Base-by-base conservation (phyloP, 768 basidiomycete genomes). In the Collybia sordida region DNA sequence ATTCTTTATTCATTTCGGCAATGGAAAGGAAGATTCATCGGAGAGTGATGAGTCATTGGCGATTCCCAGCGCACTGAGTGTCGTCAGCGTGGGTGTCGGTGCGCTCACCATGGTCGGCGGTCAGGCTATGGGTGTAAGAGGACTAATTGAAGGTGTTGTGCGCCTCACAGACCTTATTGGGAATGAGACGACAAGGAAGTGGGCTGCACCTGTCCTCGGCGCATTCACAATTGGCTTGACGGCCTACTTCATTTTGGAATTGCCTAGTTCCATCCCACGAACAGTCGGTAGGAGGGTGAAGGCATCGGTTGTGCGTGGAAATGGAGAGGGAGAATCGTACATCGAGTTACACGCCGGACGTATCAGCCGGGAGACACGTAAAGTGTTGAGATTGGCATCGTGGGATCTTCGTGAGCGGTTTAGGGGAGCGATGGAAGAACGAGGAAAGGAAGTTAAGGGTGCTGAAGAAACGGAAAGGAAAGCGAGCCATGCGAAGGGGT, bases 341-440 rank as follows among this genome's bases (percentile, higher is more conserved):
- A 78, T 87, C 24, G 81, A 85, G 49, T 74, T 70, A 2, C 86
- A 98, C 61, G 78, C 81, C 2, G 76, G 72, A 37, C 77, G 96
- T 18, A 78, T 98, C 35, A 73, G 83, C 45, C 75, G 83, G 31
- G 96, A 98, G 78, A 90, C 93, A 19, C 80, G 96, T 59, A 98
- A 98, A 73, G 96, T 99, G 40, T 72, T 99, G 51, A 77, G 95
- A 42, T 67, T 93, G 24, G 95, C 90, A 17, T 85, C 88, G 18
- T 98, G 92, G 92, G 95, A 98, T 66, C 63, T 95, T 52, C 80
- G 80, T 58, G 89, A 91, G 68, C 79, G 87, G 37, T 96, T 93
- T 75, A 77, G 82, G 49, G 73, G 70, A 3, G 88, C 90, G 15
- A 80, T 93, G 75, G 93, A 98, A 58, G 85, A 88, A 63, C 73